Evolutionary conservation across 1,284 basidiomycete species (phyloP), one percentile per base, ranked within the genome.

Genomic region (Entoloma clypeatum): DNA sequence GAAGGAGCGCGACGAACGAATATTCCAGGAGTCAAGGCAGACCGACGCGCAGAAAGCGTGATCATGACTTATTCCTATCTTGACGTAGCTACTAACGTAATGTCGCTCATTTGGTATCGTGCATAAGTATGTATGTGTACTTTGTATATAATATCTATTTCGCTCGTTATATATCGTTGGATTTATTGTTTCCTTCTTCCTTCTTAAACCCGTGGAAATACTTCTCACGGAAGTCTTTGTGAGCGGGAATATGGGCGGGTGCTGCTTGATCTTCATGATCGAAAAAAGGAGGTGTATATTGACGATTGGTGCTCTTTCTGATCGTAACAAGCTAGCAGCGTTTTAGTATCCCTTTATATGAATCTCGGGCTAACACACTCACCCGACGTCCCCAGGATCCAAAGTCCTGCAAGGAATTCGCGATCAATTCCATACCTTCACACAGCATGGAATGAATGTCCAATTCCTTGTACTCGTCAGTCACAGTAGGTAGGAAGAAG

Each of bases 371-470:
- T 18, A 17, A 31, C n/a, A 30, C 16, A 72, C 87, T 63, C 57
- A 92, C 92, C 58, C 93, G 68, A 47, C 95, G 73, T 2, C 92
- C 92, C 95, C 95, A 99, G 26, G 85, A 86, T 9, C 93, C 94
- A 60, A 97, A 99, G 58, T 91, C 85, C 63, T 99, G 95, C 51
- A 93, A 65, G 30, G 89, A 93, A 59, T 97, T 96, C 0, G 87
- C 84, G 21, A 92, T 74, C 10, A 93, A 65, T 54, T 82, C 81
- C 85, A 99, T 92, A 1, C 92, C 93, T 24, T 89, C 83, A 52
- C 85, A 86, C 3, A 84, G 62, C 67, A 82, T 74, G 0, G 80
- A 72, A 21, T 77, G 62, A 2, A 96, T 69, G 57, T 97, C 93
- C 1, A 94, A 69, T 50, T 90, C 86, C 49, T 85, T 79, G 58